These are phyloP conservation scores for Aspergillus sp. DNA, from an alignment of 2,329 filamentous ascomycete genomes.

Conservation along the genomic window DNA sequence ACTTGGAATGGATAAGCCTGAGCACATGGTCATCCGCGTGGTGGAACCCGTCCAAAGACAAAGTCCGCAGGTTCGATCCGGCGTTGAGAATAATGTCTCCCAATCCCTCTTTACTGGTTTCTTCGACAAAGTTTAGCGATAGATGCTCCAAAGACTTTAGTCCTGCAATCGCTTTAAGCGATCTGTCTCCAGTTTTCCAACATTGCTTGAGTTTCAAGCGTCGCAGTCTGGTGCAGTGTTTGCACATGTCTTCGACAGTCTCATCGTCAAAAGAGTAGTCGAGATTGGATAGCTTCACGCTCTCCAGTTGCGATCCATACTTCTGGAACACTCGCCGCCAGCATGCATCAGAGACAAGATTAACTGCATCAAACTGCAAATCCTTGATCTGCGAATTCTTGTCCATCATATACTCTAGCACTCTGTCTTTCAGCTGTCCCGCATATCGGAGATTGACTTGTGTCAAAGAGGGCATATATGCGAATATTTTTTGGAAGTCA, in stretches of 20 bases:
- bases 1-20: conserved; percentile 62
- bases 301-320: conserved; percentile 59
- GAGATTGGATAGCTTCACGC: conserved; percentile 73
- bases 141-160: conserved; percentile 65
- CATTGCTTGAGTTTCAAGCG: conserved; percentile 78
- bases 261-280: conserved; percentile 75
- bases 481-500: conserved; percentile 76
- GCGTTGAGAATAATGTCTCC: conserved; percentile 55
- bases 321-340: conserved; percentile 65
- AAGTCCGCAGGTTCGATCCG: conserved; percentile 62
- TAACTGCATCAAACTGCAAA: conserved; percentile 75
- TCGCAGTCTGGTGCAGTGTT: conserved; percentile 59
- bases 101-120: conserved; percentile 51
- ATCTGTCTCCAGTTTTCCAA: conserved; percentile 61
- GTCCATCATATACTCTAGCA: conserved; percentile 72
- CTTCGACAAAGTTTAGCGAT: conserved; percentile 60
- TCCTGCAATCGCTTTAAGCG: conserved; percentile 58
- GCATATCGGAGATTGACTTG: conserved; percentile 71
- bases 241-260: conserved; percentile 55
- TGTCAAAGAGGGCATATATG: conserved; percentile 62
- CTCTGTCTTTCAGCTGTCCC: conserved; percentile 84
- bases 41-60: conserved; percentile 67
- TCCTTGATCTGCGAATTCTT: conserved; percentile 63
- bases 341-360: conserved; percentile 67
- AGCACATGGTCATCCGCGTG: conserved; percentile 64